A percentile compares a stretch with the other conserved stretches of the same genome.
Conservation (phyloP, 768 basidiomycete species). For the Tricholoma bakamatsutake region DNA sequence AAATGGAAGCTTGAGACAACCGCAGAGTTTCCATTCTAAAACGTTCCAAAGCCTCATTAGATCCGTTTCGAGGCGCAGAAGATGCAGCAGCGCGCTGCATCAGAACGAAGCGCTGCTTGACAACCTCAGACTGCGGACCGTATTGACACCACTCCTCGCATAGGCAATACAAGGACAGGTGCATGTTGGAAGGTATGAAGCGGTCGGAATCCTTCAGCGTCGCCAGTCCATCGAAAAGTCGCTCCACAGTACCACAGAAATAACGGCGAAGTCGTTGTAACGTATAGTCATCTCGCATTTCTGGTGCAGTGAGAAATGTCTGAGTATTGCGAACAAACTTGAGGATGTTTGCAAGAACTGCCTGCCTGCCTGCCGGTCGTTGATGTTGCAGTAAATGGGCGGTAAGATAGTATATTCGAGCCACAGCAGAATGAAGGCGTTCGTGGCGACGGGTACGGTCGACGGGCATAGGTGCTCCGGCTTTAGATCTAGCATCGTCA, state of each 20-base stretch:
- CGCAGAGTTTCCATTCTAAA: conserved; percentile 66
- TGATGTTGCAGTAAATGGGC: conserved; percentile 71
- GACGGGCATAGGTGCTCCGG: conserved; percentile 33
- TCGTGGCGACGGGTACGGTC: conserved; percentile 68
- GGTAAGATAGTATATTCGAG: conserved; percentile 84
- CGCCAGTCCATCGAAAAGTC: conserved; percentile 73
- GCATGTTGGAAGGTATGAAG: conserved; percentile 69
- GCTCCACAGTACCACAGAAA: conserved; percentile 86
- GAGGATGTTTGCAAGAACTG: conserved; percentile 72
- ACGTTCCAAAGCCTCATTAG: conserved; percentile 45
- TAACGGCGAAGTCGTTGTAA: conserved; percentile 81
- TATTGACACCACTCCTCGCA: conserved; percentile 94
- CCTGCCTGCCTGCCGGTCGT: conserved; percentile 60
- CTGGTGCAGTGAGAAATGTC: conserved; percentile 63
- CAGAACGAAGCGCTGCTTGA: conserved; percentile 58
- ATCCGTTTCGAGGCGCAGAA: conserved; percentile 48
- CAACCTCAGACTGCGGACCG: conserved; percentile 67
- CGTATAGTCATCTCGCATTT: conserved; percentile 69
- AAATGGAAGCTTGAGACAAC: conserved; percentile 78
- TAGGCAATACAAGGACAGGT: conserved; percentile 73
- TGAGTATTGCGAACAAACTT: conserved; percentile 86
- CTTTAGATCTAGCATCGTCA: conserved; percentile 53
- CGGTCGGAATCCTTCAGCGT: conserved; percentile 69
- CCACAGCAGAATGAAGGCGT: conserved; percentile 79
- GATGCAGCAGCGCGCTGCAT: conserved; percentile 68